Conservation (phyloP, 2,329 filamentous ascomycete species). For the Neophaeococcomyces mojaviensis region DNA sequence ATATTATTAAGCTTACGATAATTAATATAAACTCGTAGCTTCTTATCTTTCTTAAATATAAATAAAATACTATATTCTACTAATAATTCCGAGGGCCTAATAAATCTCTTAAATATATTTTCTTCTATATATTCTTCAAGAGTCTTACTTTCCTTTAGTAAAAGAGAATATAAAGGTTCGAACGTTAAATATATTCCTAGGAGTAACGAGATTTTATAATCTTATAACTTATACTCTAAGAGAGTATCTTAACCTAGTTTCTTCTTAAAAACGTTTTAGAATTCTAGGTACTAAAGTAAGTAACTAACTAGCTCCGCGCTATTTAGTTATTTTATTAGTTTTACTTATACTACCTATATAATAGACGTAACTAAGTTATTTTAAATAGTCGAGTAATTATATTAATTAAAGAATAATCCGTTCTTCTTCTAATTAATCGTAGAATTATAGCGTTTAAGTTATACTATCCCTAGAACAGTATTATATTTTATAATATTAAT, state of each 20-base stretch:
- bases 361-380: neutral
- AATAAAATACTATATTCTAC: slow-evolving; percentile 1
- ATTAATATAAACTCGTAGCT: slow-evolving; percentile 1
- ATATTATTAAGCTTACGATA: slow-evolving; percentile 9
- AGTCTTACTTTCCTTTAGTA: neutral
- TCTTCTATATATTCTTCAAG: slow-evolving; percentile 1
- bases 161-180: neutral
- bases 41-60: slow-evolving; percentile 5
- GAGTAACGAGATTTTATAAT: neutral
- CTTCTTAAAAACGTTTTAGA: neutral
- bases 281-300: neutral
- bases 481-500: neutral
- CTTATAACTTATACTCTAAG: slow-evolving; percentile 7
- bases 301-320: neutral
- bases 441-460: slow-evolving; percentile 1
- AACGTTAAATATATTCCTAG: neutral
- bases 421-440: neutral
- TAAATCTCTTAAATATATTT: neutral
- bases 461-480: neutral
- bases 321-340: neutral
- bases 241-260: neutral
- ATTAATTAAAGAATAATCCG: neutral
- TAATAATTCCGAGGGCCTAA: neutral
- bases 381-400: neutral
- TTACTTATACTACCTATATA: neutral